A percentile compares a stretch with the other conserved stretches of the same genome.
Conservation (phyloP, 305 asterid genomes). For the Petunia hybrid region DNA sequence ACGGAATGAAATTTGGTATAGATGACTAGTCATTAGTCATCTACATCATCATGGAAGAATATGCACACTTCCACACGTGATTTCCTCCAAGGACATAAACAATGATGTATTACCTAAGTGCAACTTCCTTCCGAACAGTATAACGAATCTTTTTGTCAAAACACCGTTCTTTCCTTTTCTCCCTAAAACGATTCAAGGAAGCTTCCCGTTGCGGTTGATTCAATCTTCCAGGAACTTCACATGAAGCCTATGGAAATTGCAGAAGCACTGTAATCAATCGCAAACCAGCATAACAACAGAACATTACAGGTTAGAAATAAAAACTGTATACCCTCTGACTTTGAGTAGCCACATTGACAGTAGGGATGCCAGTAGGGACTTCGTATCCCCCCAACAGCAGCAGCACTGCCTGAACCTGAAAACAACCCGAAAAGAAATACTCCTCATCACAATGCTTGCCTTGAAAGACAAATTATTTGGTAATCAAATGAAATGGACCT, state of each 20-base stretch:
- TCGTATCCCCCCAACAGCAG: conserved; percentile 78
- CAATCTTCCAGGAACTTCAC: conserved; percentile 77
- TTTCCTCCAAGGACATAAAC: conserved; percentile 2
- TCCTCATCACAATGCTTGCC: background rate
- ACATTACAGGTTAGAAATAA: background rate
- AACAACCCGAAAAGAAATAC: background rate
- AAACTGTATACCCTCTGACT: conserved; percentile 59
- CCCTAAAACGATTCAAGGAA: conserved; percentile 88
- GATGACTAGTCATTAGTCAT: conserved; percentile 7
- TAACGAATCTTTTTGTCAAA: conserved; percentile 95
- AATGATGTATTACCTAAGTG: conserved; percentile 67
- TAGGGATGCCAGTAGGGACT: conserved; percentile 65
- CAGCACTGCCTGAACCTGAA: conserved; percentile 63
- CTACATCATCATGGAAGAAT: conserved; percentile 14
- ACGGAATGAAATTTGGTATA: background rate
- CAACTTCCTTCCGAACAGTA: conserved; percentile 96
- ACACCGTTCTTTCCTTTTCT: conserved; percentile 94
- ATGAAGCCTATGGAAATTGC: conserved; percentile 55
- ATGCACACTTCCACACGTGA: background rate
- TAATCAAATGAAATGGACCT: background rate
- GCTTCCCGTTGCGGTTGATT: conserved; percentile 93
- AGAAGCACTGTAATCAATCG: conserved; percentile 36
- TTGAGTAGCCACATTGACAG: conserved; percentile 70
- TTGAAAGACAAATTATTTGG: background rate
- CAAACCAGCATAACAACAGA: conserved; percentile 17